Evolutionary conservation across 2,329 filamentous ascomycete species (phyloP), one percentile per base, ranked within the genome.

Genomic region (Aspergillus eucalypticola): DNA sequence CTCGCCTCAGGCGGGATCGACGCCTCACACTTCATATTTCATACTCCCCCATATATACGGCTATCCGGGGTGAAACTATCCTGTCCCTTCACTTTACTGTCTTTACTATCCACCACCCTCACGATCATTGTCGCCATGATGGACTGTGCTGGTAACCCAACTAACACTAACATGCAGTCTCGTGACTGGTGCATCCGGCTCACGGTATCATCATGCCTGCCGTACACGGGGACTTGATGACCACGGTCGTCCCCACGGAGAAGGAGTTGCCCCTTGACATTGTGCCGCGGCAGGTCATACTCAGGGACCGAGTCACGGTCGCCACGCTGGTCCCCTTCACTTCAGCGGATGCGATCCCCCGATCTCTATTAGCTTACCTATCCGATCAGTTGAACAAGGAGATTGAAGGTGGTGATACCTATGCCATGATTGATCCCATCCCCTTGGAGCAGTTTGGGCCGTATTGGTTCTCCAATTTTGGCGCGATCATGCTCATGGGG

Each of bases 391-490:
- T 96, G 69, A 94, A 93, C 75, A 89, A 90, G 76, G 92, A 96
- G 76, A 95, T 96, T 70, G 91, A 95, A 71, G 90, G 91, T 75
- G 92, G 92, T 59, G 92, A 96, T 75, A 96, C 92, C 1, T 96
- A 96, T 75, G 91, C 92, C 21, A 94, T 96, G 90, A 86, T 89
- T 68, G 88, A 93, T 55, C 82, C 87, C 17, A 86, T 96, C 76
- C 81, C 88, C 4, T 79, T 89, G n/a, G 86, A 90, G 19, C 85
- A 84, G 64, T 96, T 96, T 72, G 88, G 88, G 8, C 81, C 85
- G 56, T 95, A 96, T 78, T 96, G 92, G 92, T 94, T 96, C 75
- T 90, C 91, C 70, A 92, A 92, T 76, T 96, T 96, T 71, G 91
- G 86, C 50, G 91, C 90, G 52, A 87, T 96, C 73, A 95, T 96